These are phyloP conservation scores for Allomyces macrogynus DNA, from an alignment of 192 early-diverging fungal species.

Conservation along the genomic window DNA sequence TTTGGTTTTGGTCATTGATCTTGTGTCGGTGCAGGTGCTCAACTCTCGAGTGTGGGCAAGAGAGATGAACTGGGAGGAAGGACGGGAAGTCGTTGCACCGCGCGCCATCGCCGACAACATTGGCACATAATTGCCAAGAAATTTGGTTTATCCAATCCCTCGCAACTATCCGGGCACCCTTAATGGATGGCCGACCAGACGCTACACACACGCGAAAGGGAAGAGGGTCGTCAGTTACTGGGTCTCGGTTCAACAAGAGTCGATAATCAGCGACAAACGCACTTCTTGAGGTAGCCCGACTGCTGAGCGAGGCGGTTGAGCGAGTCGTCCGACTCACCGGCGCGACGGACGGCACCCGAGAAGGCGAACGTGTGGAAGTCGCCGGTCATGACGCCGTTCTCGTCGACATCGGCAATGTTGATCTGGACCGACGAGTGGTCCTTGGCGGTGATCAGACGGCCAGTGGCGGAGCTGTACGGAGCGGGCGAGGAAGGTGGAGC, in stretches of 20 bases:
- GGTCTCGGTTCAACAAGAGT: background rate
- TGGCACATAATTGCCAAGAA: too few relatives aligned
- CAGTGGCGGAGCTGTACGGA: slow-evolving; percentile 72
- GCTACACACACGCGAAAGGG: background rate
- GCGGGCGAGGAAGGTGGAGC: background rate
- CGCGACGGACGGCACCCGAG: slow-evolving; percentile 73
- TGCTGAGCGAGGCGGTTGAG: slow-evolving; percentile 77
- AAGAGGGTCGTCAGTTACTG: background rate
- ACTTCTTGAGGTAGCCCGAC: slow-evolving; percentile 44
- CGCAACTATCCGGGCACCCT: background rate
- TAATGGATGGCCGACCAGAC: background rate
- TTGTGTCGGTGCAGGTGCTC: too few relatives aligned
- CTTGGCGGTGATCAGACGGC: slow-evolving; percentile 93
- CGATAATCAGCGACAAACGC: slow-evolving; percentile 1
- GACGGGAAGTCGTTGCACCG: too few relatives aligned
- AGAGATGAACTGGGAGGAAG: too few relatives aligned
- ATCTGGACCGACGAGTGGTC: slow-evolving; percentile 97
- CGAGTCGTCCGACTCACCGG: slow-evolving; percentile 86
- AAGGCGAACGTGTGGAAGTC: slow-evolving; percentile 71
- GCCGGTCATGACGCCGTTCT: slow-evolving; percentile 50
- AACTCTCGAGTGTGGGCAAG: too few relatives aligned
- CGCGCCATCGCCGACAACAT: too few relatives aligned
- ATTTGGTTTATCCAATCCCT: too few relatives aligned
- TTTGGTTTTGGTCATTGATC: too few relatives aligned
- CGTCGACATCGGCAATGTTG: slow-evolving; percentile 87